phyloP scores from a whole-genome alignment of 2,329 filamentous ascomycete species.

The Neodidymelliopsis sp. region DNA sequence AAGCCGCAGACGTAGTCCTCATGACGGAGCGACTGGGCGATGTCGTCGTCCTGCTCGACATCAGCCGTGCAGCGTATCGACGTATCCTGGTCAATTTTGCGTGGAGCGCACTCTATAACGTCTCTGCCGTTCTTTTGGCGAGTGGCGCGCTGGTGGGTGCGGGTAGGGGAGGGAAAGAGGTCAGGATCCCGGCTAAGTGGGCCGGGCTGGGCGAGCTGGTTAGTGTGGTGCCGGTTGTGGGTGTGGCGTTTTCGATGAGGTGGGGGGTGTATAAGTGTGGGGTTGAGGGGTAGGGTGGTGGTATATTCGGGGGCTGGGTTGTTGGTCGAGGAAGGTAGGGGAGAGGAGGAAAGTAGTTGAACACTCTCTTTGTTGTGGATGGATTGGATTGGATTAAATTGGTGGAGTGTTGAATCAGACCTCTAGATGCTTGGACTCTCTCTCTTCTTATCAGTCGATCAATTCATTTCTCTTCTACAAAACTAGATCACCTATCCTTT shows the following conservation, averaged over 20 bases:
- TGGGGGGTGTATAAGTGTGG: constrained; percentile 41
- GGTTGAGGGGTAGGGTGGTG: too few relatives aligned
- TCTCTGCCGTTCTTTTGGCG: constrained; percentile 71
- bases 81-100: constrained; percentile 69
- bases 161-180: constrained; percentile 14
- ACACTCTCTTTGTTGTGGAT: too few relatives aligned
- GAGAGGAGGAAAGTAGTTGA: too few relatives aligned
- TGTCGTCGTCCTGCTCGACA: constrained; percentile 65
- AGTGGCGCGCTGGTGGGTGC: constrained; percentile 61
- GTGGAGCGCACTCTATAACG: constrained; percentile 76
- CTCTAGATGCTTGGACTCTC: too few relatives aligned
- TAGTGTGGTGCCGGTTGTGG: constrained; percentile 74
- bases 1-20: constrained; percentile 74
- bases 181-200: constrained; percentile 67
- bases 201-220: constrained; percentile 76
- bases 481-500: too few relatives aligned
- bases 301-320: too few relatives aligned
- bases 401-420: too few relatives aligned
- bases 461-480: too few relatives aligned
- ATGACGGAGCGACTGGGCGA: constrained; percentile 64
- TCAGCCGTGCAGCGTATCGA: constrained; percentile 54
- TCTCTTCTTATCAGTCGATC: too few relatives aligned
- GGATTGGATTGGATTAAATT: too few relatives aligned
- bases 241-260: constrained; percentile 60
- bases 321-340: too few relatives aligned